Conservation (phyloP, 805 yeast species). For the Geotrichum ghanense region DNA sequence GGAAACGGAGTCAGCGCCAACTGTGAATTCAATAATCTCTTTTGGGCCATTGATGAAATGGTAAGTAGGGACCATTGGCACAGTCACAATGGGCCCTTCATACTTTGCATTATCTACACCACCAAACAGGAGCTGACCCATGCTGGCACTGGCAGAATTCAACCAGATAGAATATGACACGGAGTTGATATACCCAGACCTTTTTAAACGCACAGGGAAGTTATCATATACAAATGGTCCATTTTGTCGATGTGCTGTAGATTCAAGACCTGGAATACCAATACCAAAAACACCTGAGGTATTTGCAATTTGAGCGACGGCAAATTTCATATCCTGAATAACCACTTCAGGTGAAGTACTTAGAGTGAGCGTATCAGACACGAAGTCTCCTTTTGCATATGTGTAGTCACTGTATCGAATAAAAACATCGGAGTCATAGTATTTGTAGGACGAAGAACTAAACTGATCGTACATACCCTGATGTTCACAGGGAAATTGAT, state of each 20-base stretch:
- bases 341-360: background rate
- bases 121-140: constrained; percentile 33
- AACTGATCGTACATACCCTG: background rate
- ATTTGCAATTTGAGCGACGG: background rate
- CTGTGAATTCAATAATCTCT: background rate
- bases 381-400: constrained; percentile 1
- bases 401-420: background rate
- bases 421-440: background rate
- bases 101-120: constrained; percentile 34
- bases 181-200: constrained; percentile 30
- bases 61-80: constrained; percentile 1
- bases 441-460: background rate
- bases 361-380: background rate
- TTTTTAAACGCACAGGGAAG: constrained; percentile 25
- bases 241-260: constrained; percentile 8
- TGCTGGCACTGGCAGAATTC: constrained; percentile 23
- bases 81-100: constrained; percentile 23
- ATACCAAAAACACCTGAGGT: constrained; percentile 18
- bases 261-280: constrained; percentile 18
- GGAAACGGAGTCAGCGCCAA: background rate
- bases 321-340: background rate
- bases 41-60: background rate
- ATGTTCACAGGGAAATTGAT: background rate
- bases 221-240: constrained; percentile 17
- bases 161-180: constrained; percentile 37